Evolutionary conservation across 768 basidiomycete species (phyloP), one percentile per base, ranked within the genome.

Genomic region (Tylopilus rubrobrunneus): DNA sequence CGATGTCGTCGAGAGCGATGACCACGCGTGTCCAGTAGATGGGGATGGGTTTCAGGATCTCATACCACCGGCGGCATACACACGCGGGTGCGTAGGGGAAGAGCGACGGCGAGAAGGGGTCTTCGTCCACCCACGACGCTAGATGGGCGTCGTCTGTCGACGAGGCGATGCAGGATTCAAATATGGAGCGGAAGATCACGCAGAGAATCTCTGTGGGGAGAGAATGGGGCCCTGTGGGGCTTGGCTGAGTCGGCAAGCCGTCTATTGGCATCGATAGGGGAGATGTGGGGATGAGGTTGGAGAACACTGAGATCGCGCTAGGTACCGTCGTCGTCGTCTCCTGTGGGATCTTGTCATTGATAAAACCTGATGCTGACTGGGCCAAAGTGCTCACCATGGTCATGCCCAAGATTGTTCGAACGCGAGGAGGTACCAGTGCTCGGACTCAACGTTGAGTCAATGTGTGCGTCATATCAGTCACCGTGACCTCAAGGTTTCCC

Each of bases 51-150:
- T 7, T 49, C 25, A 58, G 10, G 14, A 58, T 58, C 28, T 12
- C 48, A 27, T n/a, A n/a, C n/a, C 45, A 53, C 57, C 56, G 12
- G 39, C 31, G 39, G 34, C 56, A 58, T 7, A 52, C 5, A 17
- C 43, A 52, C 5, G 56, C 51, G 44, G 37, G 51, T 8, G 50
- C n/a, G 42, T 52, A 58, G 25, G 56, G 57, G 40, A 58, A 58
- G 39, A 58, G 48, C 5, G 31, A 58, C 34, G 57, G 44, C 0
- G 50, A 45, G 7, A 71, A 23, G 87, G n/a, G n/a, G n/a, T n/a
- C n/a, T n/a, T n/a, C n/a, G 29, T 57, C 42, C 9, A 28, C 12
- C 57, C 57, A 58, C 21, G 25, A 37, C 3, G n/a, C 33, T 2
- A 21, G 29, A 2, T 28, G 15, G 11, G 41, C 28, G 15, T 14